Percentiles rank a stretch among this genome's conserved stretches.
These are phyloP conservation scores for Paracorniculantispora psalliotae DNA, from an alignment of 2,329 filamentous ascomycete genomes.

Conservation along the genomic window DNA sequence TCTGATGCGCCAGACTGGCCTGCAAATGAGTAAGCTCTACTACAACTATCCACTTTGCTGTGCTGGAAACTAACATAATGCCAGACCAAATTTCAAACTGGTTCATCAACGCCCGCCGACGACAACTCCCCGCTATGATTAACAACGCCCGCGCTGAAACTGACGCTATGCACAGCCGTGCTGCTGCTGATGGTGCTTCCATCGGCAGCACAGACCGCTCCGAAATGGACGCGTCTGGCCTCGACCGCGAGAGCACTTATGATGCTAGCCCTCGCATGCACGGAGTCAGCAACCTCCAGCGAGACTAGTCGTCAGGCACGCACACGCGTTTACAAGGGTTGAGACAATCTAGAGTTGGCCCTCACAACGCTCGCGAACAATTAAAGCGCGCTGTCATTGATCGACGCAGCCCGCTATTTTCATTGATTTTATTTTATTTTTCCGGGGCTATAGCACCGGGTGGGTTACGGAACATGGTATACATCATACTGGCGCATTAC, in stretches of 20 bases:
- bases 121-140: slow-evolving; percentile 57
- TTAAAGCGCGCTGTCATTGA: neutral
- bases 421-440: neutral
- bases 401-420: no score
- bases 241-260: slow-evolving; percentile 9
- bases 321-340: neutral
- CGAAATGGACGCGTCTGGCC: neutral
- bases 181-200: neutral
- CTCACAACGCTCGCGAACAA: neutral
- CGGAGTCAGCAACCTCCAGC: neutral
- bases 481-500: neutral
- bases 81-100: slow-evolving; percentile 70
- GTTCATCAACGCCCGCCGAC: slow-evolving; percentile 73
- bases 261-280: slow-evolving; percentile 8
- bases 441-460: no score
- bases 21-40: slow-evolving; percentile 68
- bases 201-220: slow-evolving; percentile 2
- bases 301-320: neutral
- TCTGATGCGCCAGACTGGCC: slow-evolving; percentile 67
- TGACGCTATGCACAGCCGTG: slow-evolving; percentile 39
- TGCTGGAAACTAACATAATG: slow-evolving; percentile 14
- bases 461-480: neutral
- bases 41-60: slow-evolving; percentile 8
- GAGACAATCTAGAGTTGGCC: neutral
- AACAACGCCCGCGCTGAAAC: slow-evolving; percentile 50